Evolutionary conservation across 768 basidiomycete species (phyloP).

Genomic region (Thelephora ganbajun): DNA sequence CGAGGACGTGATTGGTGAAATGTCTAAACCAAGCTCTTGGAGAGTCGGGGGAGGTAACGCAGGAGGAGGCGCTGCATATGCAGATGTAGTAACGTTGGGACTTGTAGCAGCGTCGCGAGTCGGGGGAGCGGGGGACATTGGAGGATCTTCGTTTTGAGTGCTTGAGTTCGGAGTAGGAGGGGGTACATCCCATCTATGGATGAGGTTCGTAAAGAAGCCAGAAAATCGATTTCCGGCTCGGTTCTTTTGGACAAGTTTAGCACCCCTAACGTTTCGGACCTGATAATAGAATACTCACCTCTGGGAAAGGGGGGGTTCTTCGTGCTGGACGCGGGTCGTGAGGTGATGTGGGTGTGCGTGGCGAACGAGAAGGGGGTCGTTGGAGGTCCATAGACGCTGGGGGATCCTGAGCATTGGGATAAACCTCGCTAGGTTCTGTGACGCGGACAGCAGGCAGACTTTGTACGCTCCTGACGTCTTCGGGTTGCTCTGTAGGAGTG

Average conservation of each 20-base stretch:
- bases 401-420: neutral
- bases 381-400: neutral
- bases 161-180: constrained; percentile 9
- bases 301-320: constrained; percentile 11
- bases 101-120: constrained; percentile 19
- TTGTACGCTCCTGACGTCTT: constrained; percentile 36
- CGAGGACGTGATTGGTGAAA: constrained; percentile 52
- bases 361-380: neutral
- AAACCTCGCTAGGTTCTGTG: constrained; percentile 18
- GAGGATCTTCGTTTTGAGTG: constrained; percentile 7
- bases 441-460: constrained; percentile 46
- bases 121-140: constrained; percentile 9
- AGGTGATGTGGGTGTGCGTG: neutral
- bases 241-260: constrained; percentile 20
- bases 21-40: constrained; percentile 58
- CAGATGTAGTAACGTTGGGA: constrained; percentile 31
- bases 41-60: constrained; percentile 56
- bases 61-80: constrained; percentile 54
- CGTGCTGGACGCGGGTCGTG: neutral
- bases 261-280: constrained; percentile 1
- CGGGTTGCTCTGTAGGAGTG: constrained; percentile 2
- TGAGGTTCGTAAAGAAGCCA: constrained; percentile 72
- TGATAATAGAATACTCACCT: constrained; percentile 29
- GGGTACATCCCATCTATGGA: constrained; percentile 51
- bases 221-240: constrained; percentile 66